Evolutionary conservation across 2,329 filamentous ascomycete genomes (phyloP).

Genomic region (Penicillium expansum): DNA sequence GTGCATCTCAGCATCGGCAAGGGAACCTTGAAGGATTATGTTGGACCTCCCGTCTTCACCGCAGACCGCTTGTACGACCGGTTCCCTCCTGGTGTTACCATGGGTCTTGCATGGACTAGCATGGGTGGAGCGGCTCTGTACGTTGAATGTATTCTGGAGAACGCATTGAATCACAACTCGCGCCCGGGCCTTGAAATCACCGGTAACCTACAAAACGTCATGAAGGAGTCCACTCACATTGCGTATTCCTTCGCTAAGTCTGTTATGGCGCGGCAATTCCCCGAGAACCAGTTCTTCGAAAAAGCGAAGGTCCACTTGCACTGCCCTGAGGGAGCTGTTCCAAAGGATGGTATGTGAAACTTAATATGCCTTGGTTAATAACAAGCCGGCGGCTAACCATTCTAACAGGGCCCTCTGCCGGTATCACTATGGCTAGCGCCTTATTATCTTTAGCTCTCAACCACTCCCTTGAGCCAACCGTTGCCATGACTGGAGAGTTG

Average conservation of each 20-base stretch:
- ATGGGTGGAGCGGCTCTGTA: slow-evolving; percentile 96
- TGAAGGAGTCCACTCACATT: slow-evolving; percentile 96
- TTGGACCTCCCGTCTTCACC: slow-evolving; percentile 92
- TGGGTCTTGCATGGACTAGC: slow-evolving; percentile 97
- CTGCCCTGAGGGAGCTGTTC: slow-evolving; percentile 92
- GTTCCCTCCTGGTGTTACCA: slow-evolving; percentile 89
- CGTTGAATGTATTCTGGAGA: slow-evolving; percentile 93
- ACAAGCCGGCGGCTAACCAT: slow-evolving; percentile 11
- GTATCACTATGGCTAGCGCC: slow-evolving; percentile 97
- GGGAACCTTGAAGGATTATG: slow-evolving; percentile 92
- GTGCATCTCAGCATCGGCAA: slow-evolving; percentile 85
- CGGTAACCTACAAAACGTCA: slow-evolving; percentile 90
- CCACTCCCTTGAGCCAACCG: slow-evolving; percentile 72
- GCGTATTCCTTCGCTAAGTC: slow-evolving; percentile 96
- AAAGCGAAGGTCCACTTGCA: slow-evolving; percentile 93
- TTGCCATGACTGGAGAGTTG: slow-evolving; percentile 97
- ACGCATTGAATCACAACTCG: slow-evolving; percentile 69
- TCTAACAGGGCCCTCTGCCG: slow-evolving; percentile 67
- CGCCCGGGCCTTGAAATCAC: slow-evolving; percentile 83
- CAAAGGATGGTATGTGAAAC: slow-evolving; percentile 70
- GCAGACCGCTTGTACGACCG: slow-evolving; percentile 92
- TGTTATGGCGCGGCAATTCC: slow-evolving; percentile 77
- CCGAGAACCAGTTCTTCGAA: slow-evolving; percentile 92
- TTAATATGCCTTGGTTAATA: neutral
- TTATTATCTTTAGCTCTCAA: slow-evolving; percentile 82